Evolutionary conservation across 2,329 filamentous ascomycete species (phyloP), one percentile per base, ranked within the genome.

Genomic region (Colletotrichum chlorophyti): DNA sequence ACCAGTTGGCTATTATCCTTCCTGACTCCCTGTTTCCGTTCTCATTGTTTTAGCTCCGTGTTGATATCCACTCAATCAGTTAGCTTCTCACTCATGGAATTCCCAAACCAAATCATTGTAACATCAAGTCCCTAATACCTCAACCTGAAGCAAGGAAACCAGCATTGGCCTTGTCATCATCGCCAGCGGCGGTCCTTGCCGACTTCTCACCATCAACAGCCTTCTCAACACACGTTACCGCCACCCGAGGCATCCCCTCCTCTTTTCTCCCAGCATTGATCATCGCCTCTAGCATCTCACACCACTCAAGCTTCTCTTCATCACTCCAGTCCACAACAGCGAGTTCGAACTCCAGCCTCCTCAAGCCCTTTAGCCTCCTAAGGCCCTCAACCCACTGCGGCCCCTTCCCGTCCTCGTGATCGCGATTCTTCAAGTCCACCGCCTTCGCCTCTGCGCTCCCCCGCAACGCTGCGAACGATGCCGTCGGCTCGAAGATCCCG

Each of bases 271-370:
- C 32, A 4, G 58, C 53, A 50, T 70, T 70, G 15, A 77, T 35
- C 14, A 66, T 64, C 29, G 60, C 54, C 57, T 70, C 65, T 29
- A 79, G 54, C 17, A 52, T 51, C 52, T 38, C 48, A 27, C 74
- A 77, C 74, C 74, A 79, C 19, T 60, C 62, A 10, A 74, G 11
- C 65, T 74, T 77, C 29, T 68, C 63, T 12, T 35, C 54, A 5
- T 65, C 63, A 6, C 65, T 64, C 73, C 76, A 71, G 11, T 65
- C 64, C 19, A 65, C 52, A 31, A 70, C 65, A 15, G 63, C 65
- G 6, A 79, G 64, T 65, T 79, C 77, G 50, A 80, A 68, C 65
- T 80, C 78, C 5, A 80, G 54, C 46, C 63, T 67, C 60, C 71
- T 65, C 45, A 80, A 65, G 12, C 46, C 62, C 5, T 23, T 31